A percentile compares a stretch with the other conserved stretches of the same genome.
Conservation (phyloP, 2,329 filamentous ascomycete genomes). For the Venturia pyrina region DNA sequence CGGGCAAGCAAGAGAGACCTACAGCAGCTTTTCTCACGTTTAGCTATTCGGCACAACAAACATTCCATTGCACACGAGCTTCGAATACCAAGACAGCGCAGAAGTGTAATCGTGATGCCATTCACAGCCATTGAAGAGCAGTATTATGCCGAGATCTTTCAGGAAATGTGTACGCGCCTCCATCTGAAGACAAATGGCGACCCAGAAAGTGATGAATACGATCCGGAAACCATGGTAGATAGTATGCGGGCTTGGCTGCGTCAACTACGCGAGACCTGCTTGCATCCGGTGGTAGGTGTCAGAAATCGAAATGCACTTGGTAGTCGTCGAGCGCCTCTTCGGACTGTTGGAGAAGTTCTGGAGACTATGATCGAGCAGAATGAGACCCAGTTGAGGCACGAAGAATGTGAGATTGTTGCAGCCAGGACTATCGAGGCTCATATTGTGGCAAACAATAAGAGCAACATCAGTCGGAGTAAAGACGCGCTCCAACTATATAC, state of each 20-base stretch:
- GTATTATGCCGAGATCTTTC: slow-evolving; percentile 68
- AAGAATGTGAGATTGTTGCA: slow-evolving; percentile 58
- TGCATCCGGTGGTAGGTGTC: slow-evolving; percentile 74
- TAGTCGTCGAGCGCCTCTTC: slow-evolving; percentile 52
- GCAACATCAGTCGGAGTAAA: slow-evolving; percentile 39
- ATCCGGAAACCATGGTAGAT: slow-evolving; percentile 48
- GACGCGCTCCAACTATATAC: slow-evolving; percentile 65
- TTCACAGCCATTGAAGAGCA: slow-evolving; percentile 89
- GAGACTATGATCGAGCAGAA: slow-evolving; percentile 87
- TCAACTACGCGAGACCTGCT: slow-evolving; percentile 67
- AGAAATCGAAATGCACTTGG: slow-evolving; percentile 56
- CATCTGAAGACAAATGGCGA: slow-evolving; percentile 55
- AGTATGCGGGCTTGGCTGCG: slow-evolving; percentile 73
- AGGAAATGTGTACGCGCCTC: slow-evolving; percentile 62
- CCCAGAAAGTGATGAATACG: slow-evolving; percentile 53
- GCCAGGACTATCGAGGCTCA: slow-evolving; percentile 63
- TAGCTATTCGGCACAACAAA: slow-evolving; percentile 82
- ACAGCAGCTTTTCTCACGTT: slow-evolving; percentile 54
- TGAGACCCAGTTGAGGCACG: slow-evolving; percentile 52
- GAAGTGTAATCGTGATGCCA: slow-evolving; percentile 78
- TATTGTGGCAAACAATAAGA: slow-evolving; percentile 63
- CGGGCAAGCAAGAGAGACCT: slow-evolving; percentile 60
- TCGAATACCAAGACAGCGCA: slow-evolving; percentile 68
- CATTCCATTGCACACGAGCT: slow-evolving; percentile 69
- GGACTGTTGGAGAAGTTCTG: slow-evolving; percentile 78